phyloP scores from a whole-genome alignment of 441 rosid genomes.

The Pelargonium exstipulatum region DNA sequence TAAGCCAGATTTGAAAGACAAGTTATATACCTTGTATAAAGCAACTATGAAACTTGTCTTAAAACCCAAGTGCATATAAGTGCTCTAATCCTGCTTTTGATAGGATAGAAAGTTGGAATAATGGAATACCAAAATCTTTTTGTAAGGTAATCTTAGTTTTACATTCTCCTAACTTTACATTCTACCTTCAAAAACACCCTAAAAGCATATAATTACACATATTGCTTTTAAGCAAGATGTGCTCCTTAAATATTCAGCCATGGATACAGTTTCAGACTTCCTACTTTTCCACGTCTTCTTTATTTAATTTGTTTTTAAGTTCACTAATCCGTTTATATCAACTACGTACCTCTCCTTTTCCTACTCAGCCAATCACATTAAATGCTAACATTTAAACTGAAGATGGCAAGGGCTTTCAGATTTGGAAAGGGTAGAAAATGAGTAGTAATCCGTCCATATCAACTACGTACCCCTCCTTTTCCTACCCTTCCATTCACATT shows the following conservation, averaged over 20 bases:
- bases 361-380: neutral
- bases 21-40: neutral
- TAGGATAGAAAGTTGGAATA: neutral
- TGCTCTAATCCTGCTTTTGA: neutral
- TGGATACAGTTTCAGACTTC: neutral
- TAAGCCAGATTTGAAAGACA: slow-evolving; percentile 12
- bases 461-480: neutral
- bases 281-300: neutral
- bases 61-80: neutral
- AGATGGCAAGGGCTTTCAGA: slow-evolving; percentile 9
- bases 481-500: neutral
- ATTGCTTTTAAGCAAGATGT: neutral
- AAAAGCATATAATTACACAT: neutral
- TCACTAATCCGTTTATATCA: neutral
- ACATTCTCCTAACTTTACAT: neutral
- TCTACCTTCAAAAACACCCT: neutral
- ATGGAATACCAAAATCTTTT: neutral
- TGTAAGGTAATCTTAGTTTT: neutral
- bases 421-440: neutral
- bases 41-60: neutral
- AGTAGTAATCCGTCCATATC: neutral
- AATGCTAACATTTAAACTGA: neutral
- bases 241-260: neutral
- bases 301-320: neutral
- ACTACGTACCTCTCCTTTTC: neutral